Conservation (phyloP, 2,329 filamentous ascomycete species). For the Sporothrix luriei region DNA sequence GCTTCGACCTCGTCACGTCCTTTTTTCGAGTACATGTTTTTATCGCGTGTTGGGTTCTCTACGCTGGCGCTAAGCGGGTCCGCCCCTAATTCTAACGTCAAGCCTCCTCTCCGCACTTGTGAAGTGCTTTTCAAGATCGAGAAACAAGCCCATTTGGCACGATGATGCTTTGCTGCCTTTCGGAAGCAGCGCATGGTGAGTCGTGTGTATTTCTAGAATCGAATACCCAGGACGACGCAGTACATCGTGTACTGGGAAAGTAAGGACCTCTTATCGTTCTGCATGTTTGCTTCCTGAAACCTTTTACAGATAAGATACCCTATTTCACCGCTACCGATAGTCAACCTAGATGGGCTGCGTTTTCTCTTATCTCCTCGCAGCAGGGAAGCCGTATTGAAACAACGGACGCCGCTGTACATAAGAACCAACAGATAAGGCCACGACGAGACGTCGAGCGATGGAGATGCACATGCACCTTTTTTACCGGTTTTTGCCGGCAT, state of each 20-base stretch:
- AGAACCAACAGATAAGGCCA: slow-evolving; percentile 9
- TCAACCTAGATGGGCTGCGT: background rate
- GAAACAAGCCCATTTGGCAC: background rate
- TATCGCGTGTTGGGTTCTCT: slow-evolving; percentile 10
- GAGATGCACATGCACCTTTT: background rate
- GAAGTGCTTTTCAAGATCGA: background rate
- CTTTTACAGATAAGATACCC: background rate
- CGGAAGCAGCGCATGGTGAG: background rate
- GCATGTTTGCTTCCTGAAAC: background rate
- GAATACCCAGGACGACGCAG: no score
- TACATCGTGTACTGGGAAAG: background rate
- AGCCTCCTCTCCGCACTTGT: slow-evolving; percentile 12
- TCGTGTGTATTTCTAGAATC: background rate
- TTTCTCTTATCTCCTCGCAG: slow-evolving; percentile 15
- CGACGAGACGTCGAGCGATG: background rate
- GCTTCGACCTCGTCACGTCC: background rate
- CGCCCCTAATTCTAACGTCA: background rate
- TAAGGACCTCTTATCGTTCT: slow-evolving; percentile 2
- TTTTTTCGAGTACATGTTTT: slow-evolving; percentile 6
- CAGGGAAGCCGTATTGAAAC: background rate
- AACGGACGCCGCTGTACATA: background rate
- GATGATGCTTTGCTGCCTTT: background rate
- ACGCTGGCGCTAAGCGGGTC: background rate
- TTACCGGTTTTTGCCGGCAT: background rate
- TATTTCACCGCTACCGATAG: background rate